Conservation (phyloP, 441 rosid genomes). For the Populus hybrid region DNA sequence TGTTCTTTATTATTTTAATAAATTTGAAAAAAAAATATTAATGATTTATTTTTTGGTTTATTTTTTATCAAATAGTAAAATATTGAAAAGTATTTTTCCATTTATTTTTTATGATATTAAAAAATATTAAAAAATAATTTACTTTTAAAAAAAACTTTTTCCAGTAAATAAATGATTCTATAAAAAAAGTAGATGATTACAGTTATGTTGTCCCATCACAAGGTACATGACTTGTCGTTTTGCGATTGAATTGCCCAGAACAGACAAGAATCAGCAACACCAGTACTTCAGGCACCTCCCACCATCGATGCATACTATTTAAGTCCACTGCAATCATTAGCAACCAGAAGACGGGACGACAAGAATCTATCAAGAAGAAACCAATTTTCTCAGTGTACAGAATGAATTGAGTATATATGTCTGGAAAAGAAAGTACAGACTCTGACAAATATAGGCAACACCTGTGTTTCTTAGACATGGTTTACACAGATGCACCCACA, state of each 20-base stretch:
- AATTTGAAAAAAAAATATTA: no score
- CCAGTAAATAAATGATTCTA: no score
- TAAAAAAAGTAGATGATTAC: no score
- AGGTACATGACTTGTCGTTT: background rate
- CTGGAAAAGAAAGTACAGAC: conserved; percentile 71
- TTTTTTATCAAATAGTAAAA: fast-evolving
- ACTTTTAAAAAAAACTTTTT: no score
- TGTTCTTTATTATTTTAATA: no score
- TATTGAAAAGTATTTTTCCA: fast-evolving
- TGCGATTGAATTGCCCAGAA: background rate
- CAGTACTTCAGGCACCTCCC: background rate
- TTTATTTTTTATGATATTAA: no score
- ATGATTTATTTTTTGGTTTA: no score
- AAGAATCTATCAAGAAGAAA: background rate
- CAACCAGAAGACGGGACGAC: background rate
- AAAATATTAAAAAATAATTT: no score
- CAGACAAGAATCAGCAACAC: background rate
- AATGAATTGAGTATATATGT: conserved; percentile 24
- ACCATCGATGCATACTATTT: background rate
- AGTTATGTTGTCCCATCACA: no score
- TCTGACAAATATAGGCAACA: conserved; percentile 86
- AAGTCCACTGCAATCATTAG: background rate
- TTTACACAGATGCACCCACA: background rate
- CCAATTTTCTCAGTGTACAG: background rate
- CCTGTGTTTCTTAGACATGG: conserved; percentile 29